Evolutionary conservation across 2,329 filamentous ascomycete species (phyloP).

Genomic region (Penicillium sp.): DNA sequence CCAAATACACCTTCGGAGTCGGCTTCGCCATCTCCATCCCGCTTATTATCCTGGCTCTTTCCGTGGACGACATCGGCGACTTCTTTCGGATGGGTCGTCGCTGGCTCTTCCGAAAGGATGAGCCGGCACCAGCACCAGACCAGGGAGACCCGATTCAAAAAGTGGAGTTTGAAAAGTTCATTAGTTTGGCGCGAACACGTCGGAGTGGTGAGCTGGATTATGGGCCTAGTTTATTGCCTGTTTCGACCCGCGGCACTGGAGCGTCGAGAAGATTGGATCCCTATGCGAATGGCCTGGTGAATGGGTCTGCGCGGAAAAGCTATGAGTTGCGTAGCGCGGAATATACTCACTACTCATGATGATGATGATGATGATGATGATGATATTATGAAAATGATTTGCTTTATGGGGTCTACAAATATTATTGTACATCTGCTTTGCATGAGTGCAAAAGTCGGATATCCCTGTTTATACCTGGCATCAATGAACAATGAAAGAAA

Average conservation of each 20-base stretch:
- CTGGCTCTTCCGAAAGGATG: conserved; percentile 21
- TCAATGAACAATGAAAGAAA: neutral
- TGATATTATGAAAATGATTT: conserved; percentile 10
- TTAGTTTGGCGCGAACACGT: conserved; percentile 22
- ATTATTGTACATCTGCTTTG: neutral
- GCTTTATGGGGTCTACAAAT: neutral
- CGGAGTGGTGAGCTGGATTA: conserved; percentile 27
- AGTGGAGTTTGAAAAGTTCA: conserved; percentile 26
- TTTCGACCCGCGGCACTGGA: conserved; percentile 24
- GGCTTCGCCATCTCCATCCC: conserved; percentile 53
- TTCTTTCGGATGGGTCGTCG: conserved; percentile 25
- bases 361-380: neutral
- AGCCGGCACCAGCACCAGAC: conserved; percentile 1
- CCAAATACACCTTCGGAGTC: conserved; percentile 54
- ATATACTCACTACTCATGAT: conserved; percentile 15
- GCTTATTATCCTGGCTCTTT: conserved; percentile 46
- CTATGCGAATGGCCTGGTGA: conserved; percentile 10
- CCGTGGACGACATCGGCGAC: conserved; percentile 42
- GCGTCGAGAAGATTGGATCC: conserved; percentile 8
- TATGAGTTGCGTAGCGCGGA: conserved; percentile 18
- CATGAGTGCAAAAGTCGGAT: conserved; percentile 6
- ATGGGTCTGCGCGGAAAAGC: conserved; percentile 12
- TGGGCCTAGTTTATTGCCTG: conserved; percentile 24
- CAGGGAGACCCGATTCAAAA: conserved; percentile 10
- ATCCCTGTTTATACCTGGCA: conserved; percentile 3